Percentiles rank a stretch among this genome's conserved stretches.
These are phyloP conservation scores for Rhizopus delemar DNA, from an alignment of 371 early-diverging fungal species.

Conservation along the genomic window DNA sequence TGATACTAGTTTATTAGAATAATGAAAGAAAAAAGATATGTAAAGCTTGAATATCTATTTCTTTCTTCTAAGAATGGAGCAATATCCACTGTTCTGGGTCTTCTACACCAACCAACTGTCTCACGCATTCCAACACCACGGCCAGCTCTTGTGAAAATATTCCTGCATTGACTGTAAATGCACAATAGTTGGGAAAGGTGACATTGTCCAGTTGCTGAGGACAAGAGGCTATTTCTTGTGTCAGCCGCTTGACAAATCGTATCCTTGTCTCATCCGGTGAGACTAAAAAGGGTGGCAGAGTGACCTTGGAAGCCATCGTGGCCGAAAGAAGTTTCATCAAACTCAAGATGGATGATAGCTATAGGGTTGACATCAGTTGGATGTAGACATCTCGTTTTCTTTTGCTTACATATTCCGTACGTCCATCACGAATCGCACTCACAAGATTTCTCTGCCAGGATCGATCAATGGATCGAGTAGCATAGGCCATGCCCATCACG, in stretches of 20 bases:
- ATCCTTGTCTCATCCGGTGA: constrained; percentile 31
- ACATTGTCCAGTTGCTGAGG: constrained; percentile 28
- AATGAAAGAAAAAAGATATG: no score
- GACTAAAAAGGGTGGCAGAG: constrained; percentile 45
- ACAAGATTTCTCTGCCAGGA: constrained; percentile 30
- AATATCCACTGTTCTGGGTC: constrained; percentile 46
- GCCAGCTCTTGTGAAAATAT: constrained; percentile 35
- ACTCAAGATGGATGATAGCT: constrained; percentile 43
- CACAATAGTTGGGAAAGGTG: constrained; percentile 35
- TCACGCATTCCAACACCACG: constrained; percentile 31
- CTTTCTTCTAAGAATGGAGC: constrained; percentile 14
- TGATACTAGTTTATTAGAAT: no score
- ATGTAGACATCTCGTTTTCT: background rate
- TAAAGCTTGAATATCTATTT: no score
- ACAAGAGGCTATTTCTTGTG: constrained; percentile 13
- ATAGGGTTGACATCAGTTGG: background rate
- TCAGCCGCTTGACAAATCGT: constrained; percentile 20
- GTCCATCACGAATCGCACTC: constrained; percentile 25
- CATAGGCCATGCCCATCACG: constrained; percentile 38
- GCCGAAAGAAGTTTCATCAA: constrained; percentile 45
- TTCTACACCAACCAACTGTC: constrained; percentile 44
- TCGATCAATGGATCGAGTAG: constrained; percentile 20
- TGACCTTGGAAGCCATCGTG: constrained; percentile 42
- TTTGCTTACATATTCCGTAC: constrained; percentile 40
- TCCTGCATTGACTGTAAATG: constrained; percentile 37